Evolutionary conservation across 2,329 filamentous ascomycete genomes (phyloP).

Genomic region (Ceratocystis eucalypticola): DNA sequence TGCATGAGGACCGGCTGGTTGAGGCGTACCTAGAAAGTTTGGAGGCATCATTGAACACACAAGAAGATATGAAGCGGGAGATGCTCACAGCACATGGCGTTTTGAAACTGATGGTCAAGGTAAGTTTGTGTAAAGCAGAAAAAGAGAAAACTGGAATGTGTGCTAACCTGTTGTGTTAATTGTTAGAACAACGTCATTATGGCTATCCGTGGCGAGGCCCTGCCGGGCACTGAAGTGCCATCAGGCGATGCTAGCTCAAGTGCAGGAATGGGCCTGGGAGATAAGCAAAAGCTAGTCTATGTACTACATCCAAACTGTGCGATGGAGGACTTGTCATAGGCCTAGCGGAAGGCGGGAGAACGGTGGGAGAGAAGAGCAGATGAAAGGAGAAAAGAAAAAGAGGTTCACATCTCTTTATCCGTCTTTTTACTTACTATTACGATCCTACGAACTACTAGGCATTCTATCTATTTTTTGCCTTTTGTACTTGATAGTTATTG

Average conservation of each 20-base stretch:
- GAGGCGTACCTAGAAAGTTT: slow-evolving; percentile 88
- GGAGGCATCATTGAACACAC: slow-evolving; percentile 65
- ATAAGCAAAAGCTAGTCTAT: slow-evolving; percentile 50
- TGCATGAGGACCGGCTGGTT: slow-evolving; percentile 68
- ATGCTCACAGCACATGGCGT: slow-evolving; percentile 66
- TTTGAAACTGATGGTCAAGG: slow-evolving; percentile 90
- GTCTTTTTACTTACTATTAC: not conserved
- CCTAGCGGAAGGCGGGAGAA: not conserved
- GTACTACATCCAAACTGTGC: slow-evolving; percentile 91
- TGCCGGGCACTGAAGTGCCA: slow-evolving; percentile 35
- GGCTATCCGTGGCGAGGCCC: slow-evolving; percentile 54
- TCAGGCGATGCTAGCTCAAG: slow-evolving; percentile 26
- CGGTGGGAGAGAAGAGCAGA: not conserved
- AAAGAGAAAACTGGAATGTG: slow-evolving; percentile 20
- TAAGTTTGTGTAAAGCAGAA: slow-evolving; percentile 32
- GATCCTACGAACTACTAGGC: too few relatives aligned
- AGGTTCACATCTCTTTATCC: not conserved
- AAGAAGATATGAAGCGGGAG: slow-evolving; percentile 71
- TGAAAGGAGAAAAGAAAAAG: not conserved
- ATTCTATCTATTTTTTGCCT: too few relatives aligned
- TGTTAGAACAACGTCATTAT: slow-evolving; percentile 72
- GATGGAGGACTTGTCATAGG: slow-evolving; percentile 45
- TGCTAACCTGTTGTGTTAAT: slow-evolving; percentile 32
- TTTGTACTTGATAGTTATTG: too few relatives aligned
- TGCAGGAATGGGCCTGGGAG: slow-evolving; percentile 21